A percentile compares a stretch with the other conserved stretches of the same genome.
These are phyloP conservation scores for Leptographium procerum DNA, from an alignment of 2,329 filamentous ascomycete genomes.

Conservation along the genomic window DNA sequence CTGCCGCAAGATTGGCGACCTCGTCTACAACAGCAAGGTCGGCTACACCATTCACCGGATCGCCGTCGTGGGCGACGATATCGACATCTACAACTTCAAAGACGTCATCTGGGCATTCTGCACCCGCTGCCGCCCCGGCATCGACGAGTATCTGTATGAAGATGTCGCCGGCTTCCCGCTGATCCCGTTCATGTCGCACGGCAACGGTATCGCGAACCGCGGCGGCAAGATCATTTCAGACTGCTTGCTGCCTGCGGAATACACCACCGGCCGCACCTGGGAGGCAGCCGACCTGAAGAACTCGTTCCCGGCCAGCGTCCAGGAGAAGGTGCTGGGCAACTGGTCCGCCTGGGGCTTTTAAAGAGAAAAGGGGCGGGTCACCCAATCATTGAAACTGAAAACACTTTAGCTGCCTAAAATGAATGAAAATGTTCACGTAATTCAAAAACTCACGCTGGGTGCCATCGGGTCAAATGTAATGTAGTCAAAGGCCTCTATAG, in stretches of 20 bases:
- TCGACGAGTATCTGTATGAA: conserved; percentile 33
- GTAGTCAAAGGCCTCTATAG: background rate
- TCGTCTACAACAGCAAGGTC: conserved; percentile 30
- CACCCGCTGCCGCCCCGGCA: conserved; percentile 32
- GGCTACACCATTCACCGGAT: conserved; percentile 31
- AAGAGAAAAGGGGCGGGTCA: background rate
- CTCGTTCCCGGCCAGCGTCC: conserved; percentile 26
- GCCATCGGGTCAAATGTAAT: background rate
- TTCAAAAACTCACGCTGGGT: background rate
- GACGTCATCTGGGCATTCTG: conserved; percentile 38
- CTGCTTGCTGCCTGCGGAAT: conserved; percentile 30
- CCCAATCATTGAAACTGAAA: background rate
- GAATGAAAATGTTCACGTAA: no score
- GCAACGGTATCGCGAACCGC: conserved; percentile 16
- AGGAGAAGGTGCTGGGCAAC: conserved; percentile 24
- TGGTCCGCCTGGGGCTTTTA: conserved; percentile 15
- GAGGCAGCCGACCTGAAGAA: conserved; percentile 20
- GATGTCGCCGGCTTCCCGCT: conserved; percentile 31
- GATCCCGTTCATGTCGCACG: conserved; percentile 36
- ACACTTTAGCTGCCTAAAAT: no score
- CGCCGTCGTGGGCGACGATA: conserved; percentile 35
- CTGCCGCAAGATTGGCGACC: conserved; percentile 26
- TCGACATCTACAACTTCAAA: conserved; percentile 32
- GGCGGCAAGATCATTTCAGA: conserved; percentile 37
- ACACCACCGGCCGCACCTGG: conserved; percentile 23